Evolutionary conservation across 306 rosid species (phyloP).

Genomic region (Canavalia ensiformis): DNA sequence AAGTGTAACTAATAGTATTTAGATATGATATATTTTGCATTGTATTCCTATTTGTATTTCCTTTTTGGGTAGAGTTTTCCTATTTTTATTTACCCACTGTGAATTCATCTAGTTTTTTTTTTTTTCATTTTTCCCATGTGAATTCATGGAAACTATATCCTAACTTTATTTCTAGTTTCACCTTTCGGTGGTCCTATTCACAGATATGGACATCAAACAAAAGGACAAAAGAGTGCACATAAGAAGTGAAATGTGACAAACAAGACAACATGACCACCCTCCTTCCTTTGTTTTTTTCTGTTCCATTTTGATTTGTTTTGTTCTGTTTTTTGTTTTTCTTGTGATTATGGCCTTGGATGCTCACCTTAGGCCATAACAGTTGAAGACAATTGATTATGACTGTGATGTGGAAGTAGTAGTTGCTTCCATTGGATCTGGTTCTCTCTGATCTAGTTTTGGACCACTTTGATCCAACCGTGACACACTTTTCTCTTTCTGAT

Average conservation of each 20-base stretch:
- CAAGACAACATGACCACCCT: constrained; percentile 38
- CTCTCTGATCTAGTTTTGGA: constrained; percentile 44
- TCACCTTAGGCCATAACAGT: constrained; percentile 35
- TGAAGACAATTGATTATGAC: constrained; percentile 34
- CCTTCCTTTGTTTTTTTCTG: constrained; percentile 23
- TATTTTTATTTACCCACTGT: constrained; percentile 3
- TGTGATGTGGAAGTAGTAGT: not conserved
- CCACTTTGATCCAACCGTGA: constrained; percentile 13
- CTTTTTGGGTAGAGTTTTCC: not conserved
- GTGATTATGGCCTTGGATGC: constrained; percentile 51
- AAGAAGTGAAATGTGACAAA: constrained; percentile 35
- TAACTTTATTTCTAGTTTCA: not conserved
- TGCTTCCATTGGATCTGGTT: not conserved
- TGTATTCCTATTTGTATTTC: not conserved
- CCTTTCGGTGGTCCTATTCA: constrained; percentile 53
- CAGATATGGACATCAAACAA: constrained; percentile 40
- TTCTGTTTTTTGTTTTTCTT: constrained; percentile 37
- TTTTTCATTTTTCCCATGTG: not conserved
- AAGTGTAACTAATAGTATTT: not conserved
- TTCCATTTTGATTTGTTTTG: not conserved
- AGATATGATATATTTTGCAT: constrained; percentile 9
- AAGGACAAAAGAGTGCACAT: constrained; percentile 45
- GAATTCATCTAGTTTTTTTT: constrained; percentile 10
- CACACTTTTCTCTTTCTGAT: constrained; percentile 12
- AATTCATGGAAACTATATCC: constrained; percentile 26